Base-by-base conservation (phyloP, 2,329 filamentous ascomycete genomes). In the Arthrobotrys conoides region DNA sequence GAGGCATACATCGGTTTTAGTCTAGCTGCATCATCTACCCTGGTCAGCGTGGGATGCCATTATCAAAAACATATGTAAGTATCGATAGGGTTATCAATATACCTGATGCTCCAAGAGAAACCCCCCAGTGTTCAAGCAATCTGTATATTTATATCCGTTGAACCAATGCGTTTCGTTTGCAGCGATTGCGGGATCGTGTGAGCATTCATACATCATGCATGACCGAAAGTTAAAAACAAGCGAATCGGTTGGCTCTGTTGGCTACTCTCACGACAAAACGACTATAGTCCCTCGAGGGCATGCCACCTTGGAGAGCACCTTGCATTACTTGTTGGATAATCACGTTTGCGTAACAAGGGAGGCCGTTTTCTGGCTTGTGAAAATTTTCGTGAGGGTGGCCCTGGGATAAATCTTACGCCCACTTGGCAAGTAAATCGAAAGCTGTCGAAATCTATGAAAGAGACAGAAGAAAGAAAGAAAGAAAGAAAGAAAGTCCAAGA, bases 181-280 rank as follows among this genome's bases (percentile, higher is more conserved):
- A 51, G 59, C 67, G 44, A 49, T 77, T 67, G 73, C 57, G 65
- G 69, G 64, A 65, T 71, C 73, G 73, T 69, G 67, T 77, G 73
- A 73, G 70, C 70, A 67, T 72, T 48, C 61, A 66, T 33, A 46
- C 44, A 46, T 46, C 18, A 48, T 53, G 71, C 68, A 71, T 53
- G 46, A 69, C 18, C 18, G n/a, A 36, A 41, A 12, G 20, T 55
- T 27, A 44, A 64, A n/a, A 68, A 64, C 44, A 75, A 69, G 75
- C 68, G 75, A 78, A 78, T 78, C 73, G 67, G 73, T 61, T 44
- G 65, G 51, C 38, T 48, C 65, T 77, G 51, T 53, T 59, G 63
- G 57, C 38, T 48, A 64, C 30, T 24, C 38, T 18, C 30, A 69
- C 71, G 41, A 38, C 55, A 69, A 63, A 69, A 36, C 51, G 49